phyloP scores from a whole-genome alignment of 2,329 filamentous ascomycete species.

The Colletotrichum incanum region DNA sequence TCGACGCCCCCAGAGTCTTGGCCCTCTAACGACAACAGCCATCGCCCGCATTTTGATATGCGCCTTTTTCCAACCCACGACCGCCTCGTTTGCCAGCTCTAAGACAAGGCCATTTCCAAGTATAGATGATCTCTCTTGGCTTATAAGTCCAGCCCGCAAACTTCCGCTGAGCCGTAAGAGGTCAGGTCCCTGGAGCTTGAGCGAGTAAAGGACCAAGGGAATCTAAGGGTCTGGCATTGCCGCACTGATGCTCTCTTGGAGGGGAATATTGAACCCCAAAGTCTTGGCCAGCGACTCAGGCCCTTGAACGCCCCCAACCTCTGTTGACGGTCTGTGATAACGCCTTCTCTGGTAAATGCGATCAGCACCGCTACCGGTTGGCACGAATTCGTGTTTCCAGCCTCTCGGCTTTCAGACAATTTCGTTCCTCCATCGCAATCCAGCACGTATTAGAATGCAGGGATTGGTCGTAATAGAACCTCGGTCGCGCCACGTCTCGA shows the following conservation, averaged over 20 bases:
- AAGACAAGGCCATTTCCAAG: slow-evolving; percentile 37
- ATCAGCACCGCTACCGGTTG: slow-evolving; percentile 15
- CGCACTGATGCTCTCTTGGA: slow-evolving; percentile 26
- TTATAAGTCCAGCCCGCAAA: slow-evolving; percentile 27
- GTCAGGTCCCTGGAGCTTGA: slow-evolving; percentile 18
- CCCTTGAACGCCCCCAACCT: slow-evolving; percentile 12
- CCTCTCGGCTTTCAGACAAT: slow-evolving; percentile 1
- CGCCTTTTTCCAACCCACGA: slow-evolving; percentile 35
- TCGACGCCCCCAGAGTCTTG: slow-evolving; percentile 29
- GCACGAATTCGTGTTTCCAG: background rate
- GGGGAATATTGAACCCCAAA: slow-evolving; percentile 15
- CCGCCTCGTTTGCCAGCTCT: slow-evolving; percentile 34
- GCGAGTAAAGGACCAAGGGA: slow-evolving; percentile 27
- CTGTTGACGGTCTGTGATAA: slow-evolving; percentile 2
- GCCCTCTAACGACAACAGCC: slow-evolving; percentile 12
- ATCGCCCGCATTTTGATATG: slow-evolving; percentile 22
- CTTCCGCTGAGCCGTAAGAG: slow-evolving; percentile 32
- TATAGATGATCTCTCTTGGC: slow-evolving; percentile 40
- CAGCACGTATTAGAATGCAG: slow-evolving; percentile 20
- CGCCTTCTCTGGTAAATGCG: background rate
- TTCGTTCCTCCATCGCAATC: slow-evolving; percentile 17
- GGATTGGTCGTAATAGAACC: slow-evolving; percentile 16
- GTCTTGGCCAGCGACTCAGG: slow-evolving; percentile 29
- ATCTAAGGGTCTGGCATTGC: slow-evolving; percentile 4
- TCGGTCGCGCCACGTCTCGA: slow-evolving; percentile 29